These are phyloP conservation scores for Physcomitrellopsis africana DNA, from an alignment of 225 moss, liverwort and hornwort species.

Conservation along the genomic window DNA sequence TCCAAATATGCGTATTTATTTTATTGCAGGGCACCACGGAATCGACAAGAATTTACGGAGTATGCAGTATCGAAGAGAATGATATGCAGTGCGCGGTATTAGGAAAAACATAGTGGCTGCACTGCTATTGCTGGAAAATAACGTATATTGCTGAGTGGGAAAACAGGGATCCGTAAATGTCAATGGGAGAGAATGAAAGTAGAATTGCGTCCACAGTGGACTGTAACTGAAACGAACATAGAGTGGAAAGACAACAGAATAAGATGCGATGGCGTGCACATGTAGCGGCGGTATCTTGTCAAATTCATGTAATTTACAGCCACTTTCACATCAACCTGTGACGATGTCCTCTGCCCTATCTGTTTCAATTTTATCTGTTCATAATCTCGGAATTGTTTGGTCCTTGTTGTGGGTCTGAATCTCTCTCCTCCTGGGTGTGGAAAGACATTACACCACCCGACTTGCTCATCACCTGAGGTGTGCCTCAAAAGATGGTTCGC, in stretches of 20 bases:
- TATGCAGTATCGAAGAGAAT: not conserved
- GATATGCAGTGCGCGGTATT: conserved; percentile 7
- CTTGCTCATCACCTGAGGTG: conserved; percentile 17
- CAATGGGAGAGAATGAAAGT: conserved; percentile 7
- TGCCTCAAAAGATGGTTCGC: conserved; percentile 17
- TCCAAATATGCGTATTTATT: conserved; percentile 14
- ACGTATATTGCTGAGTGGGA: conserved; percentile 1
- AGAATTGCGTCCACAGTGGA: conserved; percentile 11
- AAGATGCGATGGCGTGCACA: conserved; percentile 49
- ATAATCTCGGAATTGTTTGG: conserved; percentile 20
- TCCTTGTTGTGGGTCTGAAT: conserved; percentile 28
- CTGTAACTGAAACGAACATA: conserved; percentile 10
- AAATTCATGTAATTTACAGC: conserved; percentile 50
- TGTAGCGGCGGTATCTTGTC: conserved; percentile 46
- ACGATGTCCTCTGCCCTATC: conserved; percentile 25
- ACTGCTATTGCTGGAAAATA: not conserved
- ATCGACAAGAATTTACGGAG: conserved; percentile 13
- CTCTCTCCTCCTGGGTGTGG: conserved; percentile 23
- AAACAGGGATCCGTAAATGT: conserved; percentile 16
- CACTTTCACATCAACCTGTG: conserved; percentile 29
- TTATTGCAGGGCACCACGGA: conserved; percentile 10
- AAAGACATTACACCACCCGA: not conserved
- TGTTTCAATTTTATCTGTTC: conserved; percentile 15
- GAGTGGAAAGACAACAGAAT: conserved; percentile 19
- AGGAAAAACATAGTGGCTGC: not conserved